These are phyloP conservation scores for Picocystis sp. DNA, from an alignment of 163 green algal species.

Conservation along the genomic window DNA sequence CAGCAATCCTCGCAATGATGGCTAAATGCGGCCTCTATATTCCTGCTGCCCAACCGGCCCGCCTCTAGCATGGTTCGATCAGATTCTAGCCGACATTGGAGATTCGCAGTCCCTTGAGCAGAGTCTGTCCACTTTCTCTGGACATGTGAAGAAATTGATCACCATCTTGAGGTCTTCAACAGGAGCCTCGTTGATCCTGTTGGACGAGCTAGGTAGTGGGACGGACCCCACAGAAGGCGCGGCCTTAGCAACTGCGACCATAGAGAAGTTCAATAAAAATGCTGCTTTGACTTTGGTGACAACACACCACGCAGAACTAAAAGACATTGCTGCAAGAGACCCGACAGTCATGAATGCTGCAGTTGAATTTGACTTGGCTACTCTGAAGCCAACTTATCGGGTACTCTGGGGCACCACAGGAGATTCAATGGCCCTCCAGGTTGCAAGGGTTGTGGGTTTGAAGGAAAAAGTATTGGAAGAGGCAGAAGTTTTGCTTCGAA, in stretches of 20 bases:
- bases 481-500: background rate
- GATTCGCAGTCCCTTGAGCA: slow-evolving; percentile 81
- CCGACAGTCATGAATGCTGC: slow-evolving; percentile 36
- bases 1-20: slow-evolving; percentile 71
- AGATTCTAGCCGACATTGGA: slow-evolving; percentile 83
- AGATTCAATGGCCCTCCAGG: background rate
- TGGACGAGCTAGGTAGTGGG: slow-evolving; percentile 84
- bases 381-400: slow-evolving; percentile 66
- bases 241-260: slow-evolving; percentile 60
- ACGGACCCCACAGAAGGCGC: slow-evolving; percentile 85
- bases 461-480: background rate
- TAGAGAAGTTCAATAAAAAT: slow-evolving; percentile 43
- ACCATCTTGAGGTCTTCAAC: slow-evolving; percentile 26
- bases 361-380: slow-evolving; percentile 69
- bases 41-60: slow-evolving; percentile 4
- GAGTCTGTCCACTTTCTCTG: slow-evolving; percentile 88
- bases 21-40: slow-evolving; percentile 42
- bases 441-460: background rate
- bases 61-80: slow-evolving; percentile 26
- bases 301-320: slow-evolving; percentile 37
- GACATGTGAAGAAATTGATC: slow-evolving; percentile 47
- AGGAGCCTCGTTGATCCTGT: slow-evolving; percentile 30
- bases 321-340: slow-evolving; percentile 18
- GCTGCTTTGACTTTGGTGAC: slow-evolving; percentile 52
- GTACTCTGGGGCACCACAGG: slow-evolving; percentile 58